Evolutionary conservation across 805 yeast genomes (phyloP), one percentile per base, ranked within the genome.

Genomic region (Candida multigemmis): DNA sequence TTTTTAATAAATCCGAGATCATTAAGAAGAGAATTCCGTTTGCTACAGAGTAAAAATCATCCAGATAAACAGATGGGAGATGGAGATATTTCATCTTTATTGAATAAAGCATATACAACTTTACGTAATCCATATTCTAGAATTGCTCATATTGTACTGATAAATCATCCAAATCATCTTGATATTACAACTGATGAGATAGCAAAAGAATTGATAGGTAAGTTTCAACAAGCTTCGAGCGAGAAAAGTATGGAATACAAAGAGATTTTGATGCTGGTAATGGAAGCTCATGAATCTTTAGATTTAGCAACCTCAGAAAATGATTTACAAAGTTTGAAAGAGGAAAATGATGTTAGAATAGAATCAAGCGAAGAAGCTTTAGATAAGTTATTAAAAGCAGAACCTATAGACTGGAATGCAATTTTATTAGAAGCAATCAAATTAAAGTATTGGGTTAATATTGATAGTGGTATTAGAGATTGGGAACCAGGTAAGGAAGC

Each of bases 231-330:
- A 3, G 29, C 39, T 5, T 50, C 57, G 2, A 46, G 46, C n/a
- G 55, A 50, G 19, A 41, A 39, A n/a, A 37, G 58, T 7, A 30
- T 55, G 22, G 54, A 49, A 19, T 61, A 74, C 33, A 73, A 77
- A 31, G 67, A 59, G 10, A 56, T 83, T 44, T 55, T 89, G 21
- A 71, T 84, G 77, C 72, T 73, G 23, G 80, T 89, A 13, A 60
- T 89, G 53, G 93, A 85, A 37, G 74, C 84, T 4, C 91, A 87
- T 47, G 98, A 89, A 50, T 69, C 72, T 22, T 56, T 87, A 31
- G 93, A 83, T 34, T 73, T 73, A 37, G 77, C 84, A 4, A 56
- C 60, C 2, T 55, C 53, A 27, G 79, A 72, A 26, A 54, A 62
- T 3, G 94, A 83, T 25, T 59, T 83, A 17, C 65, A 53, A 2